Conservation (phyloP, 2,329 filamentous ascomycete genomes). For the Myriosclerotinia curreyana region DNA sequence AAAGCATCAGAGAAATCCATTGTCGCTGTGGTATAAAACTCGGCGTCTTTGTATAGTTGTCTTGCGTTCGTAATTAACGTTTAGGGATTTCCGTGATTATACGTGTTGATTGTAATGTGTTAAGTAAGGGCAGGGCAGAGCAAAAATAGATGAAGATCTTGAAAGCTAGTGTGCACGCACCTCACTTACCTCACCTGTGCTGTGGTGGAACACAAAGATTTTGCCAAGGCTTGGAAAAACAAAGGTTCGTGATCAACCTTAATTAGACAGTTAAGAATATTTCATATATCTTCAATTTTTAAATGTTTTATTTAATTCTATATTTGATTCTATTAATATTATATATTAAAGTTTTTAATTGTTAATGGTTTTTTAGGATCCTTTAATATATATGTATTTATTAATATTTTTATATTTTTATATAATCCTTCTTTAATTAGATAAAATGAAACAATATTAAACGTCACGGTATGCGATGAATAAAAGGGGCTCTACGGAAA, state of each 20-base stretch:
- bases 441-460: too few species aligned
- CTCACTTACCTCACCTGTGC: neutral
- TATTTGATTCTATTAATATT: too few species aligned
- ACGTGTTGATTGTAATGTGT: slow-evolving; percentile 14
- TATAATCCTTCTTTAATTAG: too few species aligned
- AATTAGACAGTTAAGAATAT: too few species aligned
- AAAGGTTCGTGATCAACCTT: neutral
- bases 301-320: too few species aligned
- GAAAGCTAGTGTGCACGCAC: slow-evolving; percentile 8
- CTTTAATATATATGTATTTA: too few species aligned
- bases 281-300: too few species aligned
- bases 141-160: neutral
- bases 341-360: too few species aligned
- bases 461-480: too few species aligned
- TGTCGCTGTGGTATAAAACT: neutral
- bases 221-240: slow-evolving; percentile 7
- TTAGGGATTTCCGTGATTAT: neutral
- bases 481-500: too few species aligned
- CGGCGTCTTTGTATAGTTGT: neutral
- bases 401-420: too few species aligned
- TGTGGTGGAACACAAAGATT: slow-evolving; percentile 2
- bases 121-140: neutral
- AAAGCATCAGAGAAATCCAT: slow-evolving; percentile 95
- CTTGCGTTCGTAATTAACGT: neutral
- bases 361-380: too few species aligned